phyloP scores from a whole-genome alignment of 371 early-diverging fungal species.

The Cladochytrium tenue region DNA sequence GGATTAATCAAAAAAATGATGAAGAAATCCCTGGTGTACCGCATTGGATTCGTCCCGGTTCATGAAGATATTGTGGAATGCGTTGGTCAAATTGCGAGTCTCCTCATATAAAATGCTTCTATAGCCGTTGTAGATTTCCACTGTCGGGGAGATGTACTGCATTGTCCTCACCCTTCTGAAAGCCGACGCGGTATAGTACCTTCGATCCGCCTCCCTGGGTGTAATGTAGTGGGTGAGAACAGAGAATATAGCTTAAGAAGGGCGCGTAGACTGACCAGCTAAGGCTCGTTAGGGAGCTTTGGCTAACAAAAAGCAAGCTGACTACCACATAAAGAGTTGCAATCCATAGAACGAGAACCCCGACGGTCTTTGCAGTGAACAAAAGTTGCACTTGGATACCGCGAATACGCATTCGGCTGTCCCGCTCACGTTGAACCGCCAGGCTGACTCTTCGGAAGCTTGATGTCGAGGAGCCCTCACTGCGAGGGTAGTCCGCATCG shows the following conservation, averaged over 20 bases:
- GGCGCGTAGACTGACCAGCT: not conserved
- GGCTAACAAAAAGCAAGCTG: not conserved
- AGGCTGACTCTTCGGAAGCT: no score
- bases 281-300: not conserved
- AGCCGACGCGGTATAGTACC: not conserved
- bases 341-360: not conserved
- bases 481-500: no score
- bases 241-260: not conserved
- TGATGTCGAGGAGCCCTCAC: no score
- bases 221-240: not conserved
- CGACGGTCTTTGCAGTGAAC: not conserved
- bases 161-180: not conserved
- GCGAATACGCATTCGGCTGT: not conserved
- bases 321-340: not conserved
- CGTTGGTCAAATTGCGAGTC: constrained; percentile 10
- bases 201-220: not conserved
- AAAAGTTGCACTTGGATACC: not conserved
- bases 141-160: not conserved
- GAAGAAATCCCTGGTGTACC: no score
- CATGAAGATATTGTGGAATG: not conserved
- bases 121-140: not conserved
- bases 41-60: constrained; percentile 10
- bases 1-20: no score
- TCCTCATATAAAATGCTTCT: constrained; percentile 3
- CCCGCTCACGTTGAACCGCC: not conserved